phyloP scores from a whole-genome alignment of 768 basidiomycete genomes.

The Mycena capillaripes region DNA sequence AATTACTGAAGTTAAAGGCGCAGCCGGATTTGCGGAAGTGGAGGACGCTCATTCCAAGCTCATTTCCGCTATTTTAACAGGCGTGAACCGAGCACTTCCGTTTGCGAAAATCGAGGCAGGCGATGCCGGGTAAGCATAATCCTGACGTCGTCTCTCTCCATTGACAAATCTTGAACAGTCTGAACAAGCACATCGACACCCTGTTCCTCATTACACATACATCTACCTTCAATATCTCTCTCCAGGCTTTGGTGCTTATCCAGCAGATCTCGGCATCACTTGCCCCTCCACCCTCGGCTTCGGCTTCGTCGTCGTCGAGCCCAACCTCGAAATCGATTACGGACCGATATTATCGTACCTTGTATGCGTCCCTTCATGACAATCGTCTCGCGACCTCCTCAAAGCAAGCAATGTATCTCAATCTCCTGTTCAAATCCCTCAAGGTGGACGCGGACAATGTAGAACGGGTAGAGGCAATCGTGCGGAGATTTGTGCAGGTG shows the following conservation, averaged over 20 bases:
- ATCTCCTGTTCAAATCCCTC: constrained; percentile 91
- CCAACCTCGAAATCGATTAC: constrained; percentile 62
- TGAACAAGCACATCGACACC: constrained; percentile 90
- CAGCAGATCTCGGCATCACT: constrained; percentile 83
- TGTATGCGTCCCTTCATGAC: constrained; percentile 93
- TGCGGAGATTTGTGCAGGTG: constrained; percentile 88
- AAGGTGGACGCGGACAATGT: constrained; percentile 72
- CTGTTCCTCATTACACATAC: constrained; percentile 96
- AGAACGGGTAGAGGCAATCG: constrained; percentile 81
- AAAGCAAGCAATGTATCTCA: constrained; percentile 98
- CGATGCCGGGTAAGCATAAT: constrained; percentile 72
- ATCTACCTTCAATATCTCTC: constrained; percentile 96
- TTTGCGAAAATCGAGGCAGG: constrained; percentile 87
- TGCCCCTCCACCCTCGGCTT: constrained; percentile 50
- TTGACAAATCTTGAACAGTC: constrained; percentile 56
- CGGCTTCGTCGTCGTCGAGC: constrained; percentile 56
- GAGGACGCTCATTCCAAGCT: constrained; percentile 87
- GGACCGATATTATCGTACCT: constrained; percentile 82
- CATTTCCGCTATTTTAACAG: constrained; percentile 91
- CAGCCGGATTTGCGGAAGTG: constrained; percentile 79
- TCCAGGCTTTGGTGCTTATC: constrained; percentile 92
- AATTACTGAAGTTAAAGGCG: constrained; percentile 64
- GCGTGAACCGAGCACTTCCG: constrained; percentile 95
- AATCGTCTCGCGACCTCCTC: constrained; percentile 83
- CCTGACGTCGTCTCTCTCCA: background rate